Base-by-base conservation (phyloP, 1,139 yeast genomes). In the Scheffersomyces illinoinensis region DNA sequence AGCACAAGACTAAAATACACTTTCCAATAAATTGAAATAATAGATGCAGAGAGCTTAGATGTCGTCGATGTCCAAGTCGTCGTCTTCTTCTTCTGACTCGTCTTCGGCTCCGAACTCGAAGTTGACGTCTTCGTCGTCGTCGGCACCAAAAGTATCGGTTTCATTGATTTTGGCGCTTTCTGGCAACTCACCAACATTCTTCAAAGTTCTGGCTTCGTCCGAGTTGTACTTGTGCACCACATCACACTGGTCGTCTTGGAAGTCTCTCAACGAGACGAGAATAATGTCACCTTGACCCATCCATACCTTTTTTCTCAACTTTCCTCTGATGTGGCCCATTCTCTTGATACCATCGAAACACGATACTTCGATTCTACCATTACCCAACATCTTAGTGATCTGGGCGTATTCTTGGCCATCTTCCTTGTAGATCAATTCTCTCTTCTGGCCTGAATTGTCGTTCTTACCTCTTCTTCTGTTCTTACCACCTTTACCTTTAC, bases 381-480 rank as follows among this genome's bases (percentile, higher is more conserved):
- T 93, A 76, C 99, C 99, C 70, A 96, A 86, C 98, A 96, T 93
- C 79, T 93, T 95, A 76, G 96, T 88, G 74, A 96, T 96, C 81
- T 96, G 99, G 59, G 98, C 99, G 73, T 96, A 96, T 76, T 95
- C 99, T 79, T 95, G 99, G 61, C 97, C 97, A 70, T 96, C 99
- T 66, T 95, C 99, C 73, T 89, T 93, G 75, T 85, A 85, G 74
- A 88, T 85, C 70, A 95, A 85, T 76, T 95, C 99, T 80, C 99
- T 91, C 85, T 96, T 95, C 79, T 92, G 93, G 63, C 91, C 89
- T 63, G 86, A 90, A 76, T 88, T 88, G 75, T 89, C 97, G 77
- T 93, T 93, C 96, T 95, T 95, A 77, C 99, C 99, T 87, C 98
- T 91, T 87, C 98, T 91, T 84, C 98, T 91, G 78, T 93, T 93